A percentile compares a stretch with the other conserved stretches of the same genome.
These are phyloP conservation scores for Blastosporella zonata DNA, from an alignment of 1,284 basidiomycete species.

Conservation along the genomic window DNA sequence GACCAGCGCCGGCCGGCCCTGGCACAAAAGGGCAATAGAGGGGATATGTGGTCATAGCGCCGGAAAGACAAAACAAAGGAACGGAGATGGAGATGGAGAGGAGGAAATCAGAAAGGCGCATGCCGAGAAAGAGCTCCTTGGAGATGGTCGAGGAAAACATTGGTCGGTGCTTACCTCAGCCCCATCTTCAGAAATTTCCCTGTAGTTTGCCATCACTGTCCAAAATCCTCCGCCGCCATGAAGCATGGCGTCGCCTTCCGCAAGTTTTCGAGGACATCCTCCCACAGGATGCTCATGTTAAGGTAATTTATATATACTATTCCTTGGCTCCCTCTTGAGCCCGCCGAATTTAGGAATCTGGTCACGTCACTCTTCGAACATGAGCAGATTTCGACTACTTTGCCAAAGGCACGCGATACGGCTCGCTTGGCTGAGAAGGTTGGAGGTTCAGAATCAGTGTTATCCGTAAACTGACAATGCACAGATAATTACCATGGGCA, in stretches of 20 bases:
- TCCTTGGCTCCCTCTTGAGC: constrained; percentile 8
- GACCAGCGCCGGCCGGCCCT: constrained; percentile 17
- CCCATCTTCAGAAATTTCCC: constrained; percentile 8
- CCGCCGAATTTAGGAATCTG: constrained; percentile 64
- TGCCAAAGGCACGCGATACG: constrained; percentile 93
- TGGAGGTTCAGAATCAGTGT: constrained; percentile 1
- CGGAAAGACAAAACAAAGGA: background rate
- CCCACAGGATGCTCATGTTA: constrained; percentile 85
- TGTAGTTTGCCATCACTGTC: constrained; percentile 1
- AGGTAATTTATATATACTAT: constrained; percentile 46
- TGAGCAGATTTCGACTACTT: constrained; percentile 94
- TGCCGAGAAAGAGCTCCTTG: no score
- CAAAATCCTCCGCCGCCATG: constrained; percentile 46
- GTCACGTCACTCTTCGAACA: constrained; percentile 95
- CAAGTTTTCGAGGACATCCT: constrained; percentile 84
- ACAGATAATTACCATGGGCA: constrained; percentile 88
- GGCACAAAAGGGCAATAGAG: constrained; percentile 38
- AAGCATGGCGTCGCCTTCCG: constrained; percentile 90
- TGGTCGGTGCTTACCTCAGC: constrained; percentile 11
- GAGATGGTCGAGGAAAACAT: background rate
- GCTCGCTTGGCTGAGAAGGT: constrained; percentile 94
- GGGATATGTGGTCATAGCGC: constrained; percentile 38
- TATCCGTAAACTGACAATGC: constrained; percentile 12
- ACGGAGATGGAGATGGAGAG: no score
- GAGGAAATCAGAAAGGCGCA: no score